phyloP scores from a whole-genome alignment of 2,329 filamentous ascomycete genomes.

The Madurella mycetomatis region DNA sequence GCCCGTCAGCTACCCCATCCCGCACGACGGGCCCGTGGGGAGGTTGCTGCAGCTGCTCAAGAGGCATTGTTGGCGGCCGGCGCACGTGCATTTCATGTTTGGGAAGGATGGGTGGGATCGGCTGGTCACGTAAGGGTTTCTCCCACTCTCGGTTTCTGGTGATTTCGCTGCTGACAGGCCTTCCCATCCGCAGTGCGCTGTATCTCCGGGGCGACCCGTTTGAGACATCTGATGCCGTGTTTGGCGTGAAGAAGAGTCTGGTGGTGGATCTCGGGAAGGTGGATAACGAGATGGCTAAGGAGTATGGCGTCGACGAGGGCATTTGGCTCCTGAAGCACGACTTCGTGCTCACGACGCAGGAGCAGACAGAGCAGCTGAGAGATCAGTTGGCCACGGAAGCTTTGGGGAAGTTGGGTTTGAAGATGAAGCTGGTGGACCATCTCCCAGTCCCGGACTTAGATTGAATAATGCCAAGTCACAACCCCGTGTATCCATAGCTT shows the following conservation, averaged over 20 bases:
- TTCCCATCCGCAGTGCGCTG: constrained; percentile 52
- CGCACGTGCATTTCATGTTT: constrained; percentile 88
- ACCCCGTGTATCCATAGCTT: not conserved
- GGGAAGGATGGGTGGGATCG: constrained; percentile 73
- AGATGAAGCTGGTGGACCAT: constrained; percentile 70
- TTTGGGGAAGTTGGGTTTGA: constrained; percentile 60
- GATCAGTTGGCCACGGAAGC: constrained; percentile 62
- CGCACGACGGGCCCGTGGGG: constrained; percentile 78
- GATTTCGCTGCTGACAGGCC: not conserved
- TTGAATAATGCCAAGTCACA: constrained; percentile 23
- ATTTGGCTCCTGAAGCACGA: constrained; percentile 64
- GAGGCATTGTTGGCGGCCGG: constrained; percentile 74
- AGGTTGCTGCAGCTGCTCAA: constrained; percentile 60
- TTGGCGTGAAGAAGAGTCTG: constrained; percentile 78
- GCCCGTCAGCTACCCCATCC: constrained; percentile 81
- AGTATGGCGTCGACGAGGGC: constrained; percentile 62
- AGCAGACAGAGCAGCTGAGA: constrained; percentile 63
- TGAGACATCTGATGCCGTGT: constrained; percentile 78
- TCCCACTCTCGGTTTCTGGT: not conserved
- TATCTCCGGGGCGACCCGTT: constrained; percentile 77
- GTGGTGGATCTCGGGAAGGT: constrained; percentile 58
- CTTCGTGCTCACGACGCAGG: constrained; percentile 70
- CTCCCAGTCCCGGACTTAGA: constrained; percentile 68
- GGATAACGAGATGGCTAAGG: constrained; percentile 48
- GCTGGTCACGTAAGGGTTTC: constrained; percentile 68